These are phyloP conservation scores for Acer saccharum DNA, from an alignment of 345 rosid genomes.

Conservation along the genomic window DNA sequence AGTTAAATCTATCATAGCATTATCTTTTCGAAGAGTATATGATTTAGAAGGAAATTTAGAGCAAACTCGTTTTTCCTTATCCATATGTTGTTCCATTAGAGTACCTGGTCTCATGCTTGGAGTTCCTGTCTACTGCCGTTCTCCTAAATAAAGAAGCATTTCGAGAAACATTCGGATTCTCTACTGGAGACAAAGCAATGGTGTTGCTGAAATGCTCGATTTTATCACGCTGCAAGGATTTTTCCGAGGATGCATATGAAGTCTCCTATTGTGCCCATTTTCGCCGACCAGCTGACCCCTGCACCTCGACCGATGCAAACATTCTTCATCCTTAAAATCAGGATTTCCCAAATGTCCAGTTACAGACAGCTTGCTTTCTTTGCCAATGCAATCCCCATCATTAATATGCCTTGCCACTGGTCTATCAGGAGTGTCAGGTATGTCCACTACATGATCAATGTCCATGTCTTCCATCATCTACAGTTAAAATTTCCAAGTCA, in stretches of 20 bases:
- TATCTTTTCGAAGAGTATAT: constrained; percentile 25
- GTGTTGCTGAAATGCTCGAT: constrained; percentile 26
- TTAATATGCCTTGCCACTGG: constrained; percentile 23
- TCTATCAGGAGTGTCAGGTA: constrained; percentile 92
- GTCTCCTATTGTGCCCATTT: constrained; percentile 33
- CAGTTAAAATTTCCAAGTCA: no score
- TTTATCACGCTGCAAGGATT: constrained; percentile 31
- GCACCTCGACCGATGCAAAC: constrained; percentile 28
- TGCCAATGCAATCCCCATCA: constrained; percentile 32
- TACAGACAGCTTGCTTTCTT: constrained; percentile 37
- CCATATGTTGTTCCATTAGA: constrained; percentile 28
- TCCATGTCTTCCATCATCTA: constrained; percentile 60
- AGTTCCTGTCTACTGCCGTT: constrained; percentile 28
- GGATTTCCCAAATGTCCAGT: constrained; percentile 33
- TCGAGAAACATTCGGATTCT: constrained; percentile 26
- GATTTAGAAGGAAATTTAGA: constrained; percentile 27
- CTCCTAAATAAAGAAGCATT: constrained; percentile 52
- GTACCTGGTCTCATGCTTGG: constrained; percentile 28
- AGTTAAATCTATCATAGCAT: constrained; percentile 31
- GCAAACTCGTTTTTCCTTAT: constrained; percentile 44
- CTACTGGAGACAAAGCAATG: constrained; percentile 23
- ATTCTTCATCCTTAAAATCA: constrained; percentile 30
- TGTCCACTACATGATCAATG: constrained; percentile 53
- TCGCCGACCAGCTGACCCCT: constrained; percentile 36
- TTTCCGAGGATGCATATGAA: constrained; percentile 27